These are phyloP conservation scores for Lipomyces kockii DNA, from an alignment of 805 yeast species.

Conservation along the genomic window DNA sequence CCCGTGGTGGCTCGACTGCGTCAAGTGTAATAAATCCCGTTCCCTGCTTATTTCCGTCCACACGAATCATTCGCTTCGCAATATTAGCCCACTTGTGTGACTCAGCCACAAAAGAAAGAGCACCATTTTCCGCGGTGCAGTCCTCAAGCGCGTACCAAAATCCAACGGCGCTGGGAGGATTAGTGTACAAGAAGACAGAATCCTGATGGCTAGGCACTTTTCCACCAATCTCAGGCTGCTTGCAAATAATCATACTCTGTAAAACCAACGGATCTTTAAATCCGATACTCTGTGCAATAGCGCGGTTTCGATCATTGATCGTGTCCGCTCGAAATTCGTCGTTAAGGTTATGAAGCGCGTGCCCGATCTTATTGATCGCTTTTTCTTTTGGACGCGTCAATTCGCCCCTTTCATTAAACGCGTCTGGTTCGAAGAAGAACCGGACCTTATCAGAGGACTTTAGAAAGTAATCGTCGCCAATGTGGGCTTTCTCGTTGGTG, in stretches of 20 bases:
- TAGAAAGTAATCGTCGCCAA: conserved; percentile 75
- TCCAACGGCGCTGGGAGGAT: conserved; percentile 73
- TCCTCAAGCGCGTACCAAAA: conserved; percentile 84
- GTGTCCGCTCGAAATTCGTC: conserved; percentile 57
- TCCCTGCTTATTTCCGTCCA: conserved; percentile 55
- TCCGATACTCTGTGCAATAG: conserved; percentile 57
- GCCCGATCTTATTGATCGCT: conserved; percentile 79
- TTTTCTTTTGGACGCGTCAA: conserved; percentile 57
- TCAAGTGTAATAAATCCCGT: conserved; percentile 57
- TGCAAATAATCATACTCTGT: conserved; percentile 79
- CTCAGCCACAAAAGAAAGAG: conserved; percentile 71
- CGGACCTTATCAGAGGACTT: conserved; percentile 70
- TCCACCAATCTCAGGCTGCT: conserved; percentile 74
- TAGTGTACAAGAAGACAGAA: conserved; percentile 70
- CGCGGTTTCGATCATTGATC: conserved; percentile 54
- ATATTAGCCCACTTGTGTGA: conserved; percentile 65
- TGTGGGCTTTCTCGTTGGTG: conserved; percentile 59
- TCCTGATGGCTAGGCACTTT: conserved; percentile 81
- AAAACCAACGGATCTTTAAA: conserved; percentile 70
- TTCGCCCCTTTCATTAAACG: conserved; percentile 60
- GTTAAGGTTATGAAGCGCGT: conserved; percentile 68
- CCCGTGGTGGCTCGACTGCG: conserved; percentile 42
- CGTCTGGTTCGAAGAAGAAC: conserved; percentile 73
- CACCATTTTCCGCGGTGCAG: conserved; percentile 69
- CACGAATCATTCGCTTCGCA: conserved; percentile 65